Base-by-base conservation (phyloP, 2,329 filamentous ascomycete species). In the Xylariaceae sp. region DNA sequence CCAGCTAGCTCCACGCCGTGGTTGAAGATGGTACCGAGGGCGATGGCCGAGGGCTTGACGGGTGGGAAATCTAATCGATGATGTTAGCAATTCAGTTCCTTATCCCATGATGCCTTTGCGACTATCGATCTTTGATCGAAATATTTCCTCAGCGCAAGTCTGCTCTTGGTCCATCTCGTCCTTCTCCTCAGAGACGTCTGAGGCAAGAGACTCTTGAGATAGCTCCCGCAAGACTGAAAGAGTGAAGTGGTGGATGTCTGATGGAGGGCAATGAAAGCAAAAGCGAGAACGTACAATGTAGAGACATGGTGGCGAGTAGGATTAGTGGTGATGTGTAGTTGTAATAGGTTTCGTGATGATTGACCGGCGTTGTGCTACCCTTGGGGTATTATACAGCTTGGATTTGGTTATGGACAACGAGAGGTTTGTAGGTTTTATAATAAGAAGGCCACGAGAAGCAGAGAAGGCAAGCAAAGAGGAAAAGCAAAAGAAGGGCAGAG, bases 31-130 rank as follows among this genome's bases (percentile, higher is more conserved):
- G 91, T 94, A 76, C 94, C 94, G 69, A 97, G 84, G 70, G 92
- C 94, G 71, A 99, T 96, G 69, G 94, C 92, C 70, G 91, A 96
- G 66, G 94, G 94, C 87, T 96, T 97, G 71, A 99, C 94, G 65
- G 91, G 72, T 62, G 81, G 81, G 35, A 84, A 77, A 69, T 83
- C 80, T 83, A 56, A 19, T 26, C 2, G 12, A 51, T 34, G 0
- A 3, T 43, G 45, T 59, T 26, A 58, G 56, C 27, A 2, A 42
- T 3, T 39, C 30, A 9, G n/a, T 27, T 42, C 47, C 19, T 29
- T 2, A 27, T 35, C 8, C 12, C 34, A n/a, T 3, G n/a, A 29
- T 31, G 9, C 6, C 8, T 12, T 39, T 34, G 32, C 7, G 40
- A 4, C 40, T 2, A 43, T 27, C 19, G 19, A 29, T 27, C 41